phyloP scores from a whole-genome alignment of 495 filamentous ascomycete species.

The Lasiosphaeriaceae sp. region DNA sequence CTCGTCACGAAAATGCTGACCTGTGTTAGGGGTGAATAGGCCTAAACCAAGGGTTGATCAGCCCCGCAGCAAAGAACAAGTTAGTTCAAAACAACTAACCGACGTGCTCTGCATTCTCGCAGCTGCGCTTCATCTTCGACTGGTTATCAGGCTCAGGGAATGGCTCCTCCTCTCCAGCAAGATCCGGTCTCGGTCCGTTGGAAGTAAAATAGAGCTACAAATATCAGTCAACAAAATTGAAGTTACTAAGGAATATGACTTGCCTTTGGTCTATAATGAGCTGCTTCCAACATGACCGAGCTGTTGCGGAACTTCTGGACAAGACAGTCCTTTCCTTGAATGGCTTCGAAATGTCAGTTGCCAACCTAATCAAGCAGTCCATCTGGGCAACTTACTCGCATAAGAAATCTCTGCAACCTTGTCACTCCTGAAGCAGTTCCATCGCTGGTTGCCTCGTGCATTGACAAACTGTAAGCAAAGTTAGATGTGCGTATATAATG shows the following conservation, averaged over 20 bases:
- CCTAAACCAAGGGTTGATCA: conserved; percentile 38
- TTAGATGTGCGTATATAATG: conserved; percentile 24
- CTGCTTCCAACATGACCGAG: conserved; percentile 83
- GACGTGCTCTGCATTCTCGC: conserved; percentile 81
- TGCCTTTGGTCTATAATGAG: conserved; percentile 81
- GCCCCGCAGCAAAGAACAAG: not conserved
- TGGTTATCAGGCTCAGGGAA: conserved; percentile 79
- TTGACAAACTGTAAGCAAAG: conserved; percentile 61
- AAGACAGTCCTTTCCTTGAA: conserved; percentile 86
- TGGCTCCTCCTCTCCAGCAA: conserved; percentile 57
- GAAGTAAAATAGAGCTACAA: conserved; percentile 48
- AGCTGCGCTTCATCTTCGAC: conserved; percentile 78
- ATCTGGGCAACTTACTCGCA: conserved; percentile 63
- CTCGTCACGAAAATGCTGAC: conserved; percentile 69
- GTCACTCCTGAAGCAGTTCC: conserved; percentile 79
- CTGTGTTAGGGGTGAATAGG: conserved; percentile 67
- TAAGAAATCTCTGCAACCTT: conserved; percentile 91
- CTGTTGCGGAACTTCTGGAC: conserved; percentile 96
- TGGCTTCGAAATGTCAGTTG: conserved; percentile 51
- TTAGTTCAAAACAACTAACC: conserved; percentile 48
- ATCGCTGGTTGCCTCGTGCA: conserved; percentile 64
- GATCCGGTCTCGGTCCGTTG: conserved; percentile 38
- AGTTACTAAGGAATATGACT: not conserved
- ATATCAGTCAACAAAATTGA: conserved; percentile 10
- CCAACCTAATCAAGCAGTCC: no score